A percentile compares a stretch with the other conserved stretches of the same genome.
Conservation (phyloP, 257 asterid species). For the Solanum megistacrolobum region DNA sequence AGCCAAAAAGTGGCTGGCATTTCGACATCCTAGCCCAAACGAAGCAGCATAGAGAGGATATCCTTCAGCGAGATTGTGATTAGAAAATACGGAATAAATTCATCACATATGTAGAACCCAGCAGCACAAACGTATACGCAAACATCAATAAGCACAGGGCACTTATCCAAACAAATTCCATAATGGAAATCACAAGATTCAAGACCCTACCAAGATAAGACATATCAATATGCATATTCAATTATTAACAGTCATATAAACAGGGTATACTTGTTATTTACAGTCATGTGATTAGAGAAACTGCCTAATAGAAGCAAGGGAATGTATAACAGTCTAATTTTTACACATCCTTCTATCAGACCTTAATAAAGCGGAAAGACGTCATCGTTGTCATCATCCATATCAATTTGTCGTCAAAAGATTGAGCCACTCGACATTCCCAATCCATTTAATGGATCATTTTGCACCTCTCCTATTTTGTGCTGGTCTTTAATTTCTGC, state of each 20-base stretch:
- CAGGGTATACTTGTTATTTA: neutral
- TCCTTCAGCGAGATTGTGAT: neutral
- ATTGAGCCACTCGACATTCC: neutral
- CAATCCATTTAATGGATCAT: neutral
- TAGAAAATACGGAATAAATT: neutral
- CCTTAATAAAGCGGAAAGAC: constrained; percentile 44
- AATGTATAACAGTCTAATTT: constrained; percentile 27
- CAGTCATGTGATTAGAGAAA: neutral
- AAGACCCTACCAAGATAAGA: neutral
- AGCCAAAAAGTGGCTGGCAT: neutral
- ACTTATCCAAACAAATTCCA: neutral
- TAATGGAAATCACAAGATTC: neutral
- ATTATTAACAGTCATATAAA: neutral
- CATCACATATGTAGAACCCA: neutral
- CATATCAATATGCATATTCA: neutral
- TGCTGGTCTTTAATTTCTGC: neutral
- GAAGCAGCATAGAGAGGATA: neutral
- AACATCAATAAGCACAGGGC: neutral
- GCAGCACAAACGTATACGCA: neutral
- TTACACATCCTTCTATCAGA: neutral
- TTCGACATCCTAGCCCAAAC: neutral
- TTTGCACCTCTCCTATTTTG: neutral
- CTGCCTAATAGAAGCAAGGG: neutral
- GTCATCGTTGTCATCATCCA: constrained; percentile 36
- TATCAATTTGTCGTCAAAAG: constrained; percentile 17